Evolutionary conservation across 1,139 yeast genomes (phyloP), one percentile per base, ranked within the genome.

Genomic region (Waltiozyma sp.): DNA sequence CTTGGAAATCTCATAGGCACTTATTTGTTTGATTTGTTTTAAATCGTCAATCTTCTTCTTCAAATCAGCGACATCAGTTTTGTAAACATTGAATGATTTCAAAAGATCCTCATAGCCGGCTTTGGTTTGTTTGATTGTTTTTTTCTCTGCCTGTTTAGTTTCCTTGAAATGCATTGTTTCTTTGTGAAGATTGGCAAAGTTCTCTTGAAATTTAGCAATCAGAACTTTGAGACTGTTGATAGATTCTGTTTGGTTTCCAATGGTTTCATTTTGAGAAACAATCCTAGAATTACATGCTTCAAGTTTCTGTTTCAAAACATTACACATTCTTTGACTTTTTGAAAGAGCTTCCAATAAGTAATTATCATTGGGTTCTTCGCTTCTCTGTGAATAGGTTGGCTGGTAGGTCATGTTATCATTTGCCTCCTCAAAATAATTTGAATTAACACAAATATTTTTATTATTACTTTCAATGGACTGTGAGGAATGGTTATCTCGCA

Each of bases 281-380:
- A 48, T 39, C 38, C 43, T 50, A 1, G 49, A n/a, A 9, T 45
- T 41, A 3, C 49, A 49, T 0, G 24, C n/a, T 7, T 49, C 48
- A 23, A 55, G 41, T 26, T 43, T 48, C 13, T 46, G 41, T 37
- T 46, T 55, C 40, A 52, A 50, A 1, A 33, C 38, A 4, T 41
- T 19, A 23, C 54, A 52, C 19, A 50, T 37, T 23, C 47, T 49
- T 38, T 55, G 57, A 4, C 56, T 51, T 38, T 53, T 55, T 39
- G 38, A 46, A 5, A 55, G 47, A 1, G 57, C 56, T 24, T 53
- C 57, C 28, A 55, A 38, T 34, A 55, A 39, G 34, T 31, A 31
- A 9, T 31, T 31, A n/a, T 31, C 34, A 15, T n/a, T 31, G 18
- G 34, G 3, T 31, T 31, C 34, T 4, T 31, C 34, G n/a, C 34